A percentile compares a stretch with the other conserved stretches of the same genome.
Evolutionary conservation across 2,329 filamentous ascomycete genomes (phyloP).

Genomic region (Diaporthe vaccinii): DNA sequence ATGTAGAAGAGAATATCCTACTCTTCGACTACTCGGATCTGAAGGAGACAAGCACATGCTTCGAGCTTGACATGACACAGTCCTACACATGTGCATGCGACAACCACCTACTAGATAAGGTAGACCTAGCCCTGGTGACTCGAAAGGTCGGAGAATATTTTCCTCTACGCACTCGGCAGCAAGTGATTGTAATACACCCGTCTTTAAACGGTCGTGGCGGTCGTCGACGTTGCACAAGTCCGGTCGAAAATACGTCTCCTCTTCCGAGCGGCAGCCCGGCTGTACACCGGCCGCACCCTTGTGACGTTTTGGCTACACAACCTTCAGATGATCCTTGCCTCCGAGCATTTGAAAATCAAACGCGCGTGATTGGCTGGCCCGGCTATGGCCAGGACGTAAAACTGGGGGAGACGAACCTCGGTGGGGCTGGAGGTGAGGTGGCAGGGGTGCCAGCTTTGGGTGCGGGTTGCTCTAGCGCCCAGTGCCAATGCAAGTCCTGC

Average conservation of each 20-base stretch:
- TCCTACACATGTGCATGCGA: constrained; percentile 11
- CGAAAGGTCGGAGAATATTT: not conserved
- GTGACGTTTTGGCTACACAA: constrained; percentile 41
- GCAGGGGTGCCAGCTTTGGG: constrained; percentile 37
- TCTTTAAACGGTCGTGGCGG: constrained; percentile 6
- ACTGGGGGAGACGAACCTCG: constrained; percentile 27
- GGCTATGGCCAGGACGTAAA: constrained; percentile 35
- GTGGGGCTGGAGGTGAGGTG: constrained; percentile 28
- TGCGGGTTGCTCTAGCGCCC: constrained; percentile 30
- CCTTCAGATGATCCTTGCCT: constrained; percentile 10
- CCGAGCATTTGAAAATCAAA: constrained; percentile 39
- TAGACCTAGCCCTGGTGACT: not conserved
- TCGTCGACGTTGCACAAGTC: constrained; percentile 28
- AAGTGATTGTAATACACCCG: not conserved
- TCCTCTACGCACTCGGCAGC: not conserved
- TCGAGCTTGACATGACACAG: constrained; percentile 22
- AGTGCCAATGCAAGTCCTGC: constrained; percentile 29
- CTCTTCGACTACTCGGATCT: not conserved
- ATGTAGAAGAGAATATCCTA: not conserved
- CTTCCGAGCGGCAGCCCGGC: constrained; percentile 29
- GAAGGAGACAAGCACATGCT: constrained; percentile 9
- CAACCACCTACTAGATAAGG: not conserved
- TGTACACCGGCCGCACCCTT: constrained; percentile 5
- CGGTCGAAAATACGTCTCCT: constrained; percentile 41
- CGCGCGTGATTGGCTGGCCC: constrained; percentile 34